Evolutionary conservation across 495 filamentous ascomycete genomes (phyloP).

Genomic region (Aspergillus affinis): DNA sequence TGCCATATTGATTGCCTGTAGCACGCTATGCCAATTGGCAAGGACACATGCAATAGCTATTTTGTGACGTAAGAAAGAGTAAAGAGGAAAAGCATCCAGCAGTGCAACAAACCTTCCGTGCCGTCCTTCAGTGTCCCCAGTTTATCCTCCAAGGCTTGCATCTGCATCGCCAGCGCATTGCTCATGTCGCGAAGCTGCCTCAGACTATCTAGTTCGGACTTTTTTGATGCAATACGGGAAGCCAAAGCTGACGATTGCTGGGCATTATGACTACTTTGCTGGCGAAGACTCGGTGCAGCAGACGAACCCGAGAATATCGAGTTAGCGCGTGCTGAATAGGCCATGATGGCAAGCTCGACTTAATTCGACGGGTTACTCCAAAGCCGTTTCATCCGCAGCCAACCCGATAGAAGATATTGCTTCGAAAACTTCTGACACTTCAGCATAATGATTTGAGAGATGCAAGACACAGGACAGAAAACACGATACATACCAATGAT

Average conservation of each 20-base stretch:
- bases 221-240: constrained; percentile 89
- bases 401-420: not conserved
- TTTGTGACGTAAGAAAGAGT: constrained; percentile 13
- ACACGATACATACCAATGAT: not conserved
- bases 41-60: constrained; percentile 88
- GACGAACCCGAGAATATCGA: constrained; percentile 34
- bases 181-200: constrained; percentile 86
- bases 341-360: constrained; percentile 41
- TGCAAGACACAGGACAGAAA: not conserved
- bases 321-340: constrained; percentile 54
- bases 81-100: constrained; percentile 6
- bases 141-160: constrained; percentile 88
- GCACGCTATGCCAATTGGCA: constrained; percentile 94
- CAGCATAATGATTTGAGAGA: not conserved
- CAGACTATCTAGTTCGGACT: constrained; percentile 86
- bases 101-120: constrained; percentile 69
- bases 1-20: constrained; percentile 92
- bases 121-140: constrained; percentile 84
- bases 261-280: constrained; percentile 32
- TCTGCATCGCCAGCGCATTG: constrained; percentile 80
- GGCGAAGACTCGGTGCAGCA: constrained; percentile 32
- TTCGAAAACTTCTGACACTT: not conserved
- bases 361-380: not conserved
- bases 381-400: not conserved
- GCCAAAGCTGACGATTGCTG: constrained; percentile 80